Percentiles rank a stretch among this genome's conserved stretches.
Conservation (phyloP, 345 rosid species). For the Camelina neglecta region DNA sequence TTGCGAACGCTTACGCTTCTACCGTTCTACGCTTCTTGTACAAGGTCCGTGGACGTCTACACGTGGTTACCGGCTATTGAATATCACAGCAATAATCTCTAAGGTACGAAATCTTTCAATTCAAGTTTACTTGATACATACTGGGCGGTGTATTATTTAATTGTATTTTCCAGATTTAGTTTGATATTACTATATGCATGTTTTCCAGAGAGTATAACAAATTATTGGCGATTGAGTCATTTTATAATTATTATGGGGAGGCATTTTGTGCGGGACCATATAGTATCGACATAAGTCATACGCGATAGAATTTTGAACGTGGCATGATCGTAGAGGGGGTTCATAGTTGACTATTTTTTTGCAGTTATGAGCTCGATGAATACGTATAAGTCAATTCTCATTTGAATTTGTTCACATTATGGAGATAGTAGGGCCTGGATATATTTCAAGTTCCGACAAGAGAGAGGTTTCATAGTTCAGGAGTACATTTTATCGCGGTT, state of each 20-base stretch:
- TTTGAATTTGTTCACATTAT: conserved; percentile 45
- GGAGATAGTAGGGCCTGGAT: conserved; percentile 25
- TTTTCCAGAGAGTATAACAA: conserved; percentile 13
- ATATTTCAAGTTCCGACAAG: conserved; percentile 11
- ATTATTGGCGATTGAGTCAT: conserved; percentile 38
- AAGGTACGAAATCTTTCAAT: conserved; percentile 35
- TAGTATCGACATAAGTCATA: conserved; percentile 9
- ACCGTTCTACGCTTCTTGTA: conserved; percentile 9
- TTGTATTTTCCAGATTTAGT: conserved; percentile 17
- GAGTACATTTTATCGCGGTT: neutral
- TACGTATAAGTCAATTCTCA: conserved; percentile 36
- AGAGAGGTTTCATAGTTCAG: conserved; percentile 1
- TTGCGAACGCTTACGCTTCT: conserved; percentile 26
- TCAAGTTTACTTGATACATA: conserved; percentile 35
- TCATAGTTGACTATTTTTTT: conserved; percentile 37
- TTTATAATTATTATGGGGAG: conserved; percentile 29
- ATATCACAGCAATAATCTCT: conserved; percentile 30
- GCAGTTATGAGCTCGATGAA: conserved; percentile 34
- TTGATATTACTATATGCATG: conserved; percentile 14
- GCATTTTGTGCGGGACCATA: conserved; percentile 39
- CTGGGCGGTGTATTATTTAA: conserved; percentile 34
- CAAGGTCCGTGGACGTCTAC: conserved; percentile 20
- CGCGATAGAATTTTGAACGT: conserved; percentile 37
- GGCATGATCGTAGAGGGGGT: conserved; percentile 37
- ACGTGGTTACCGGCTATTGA: conserved; percentile 30